Percentiles rank a stretch among this genome's conserved stretches.
phyloP scores from a whole-genome alignment of 345 rosid species.

The Lepidium didymum region DNA sequence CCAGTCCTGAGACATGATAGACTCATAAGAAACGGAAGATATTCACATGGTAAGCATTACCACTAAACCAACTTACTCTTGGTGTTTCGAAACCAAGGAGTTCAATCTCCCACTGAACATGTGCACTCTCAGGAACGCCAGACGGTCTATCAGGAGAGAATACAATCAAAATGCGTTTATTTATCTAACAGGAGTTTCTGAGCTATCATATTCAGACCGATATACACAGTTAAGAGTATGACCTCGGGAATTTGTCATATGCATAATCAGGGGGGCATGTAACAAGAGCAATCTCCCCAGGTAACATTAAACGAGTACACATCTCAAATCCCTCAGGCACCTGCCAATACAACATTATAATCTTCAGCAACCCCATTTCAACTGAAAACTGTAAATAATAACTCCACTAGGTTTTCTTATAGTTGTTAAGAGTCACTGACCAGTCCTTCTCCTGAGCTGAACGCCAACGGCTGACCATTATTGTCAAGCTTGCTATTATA shows the following conservation, averaged over 20 bases:
- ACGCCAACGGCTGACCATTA: conserved; percentile 77
- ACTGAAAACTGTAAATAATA: background rate
- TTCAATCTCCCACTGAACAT: conserved; percentile 91
- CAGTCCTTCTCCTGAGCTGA: conserved; percentile 92
- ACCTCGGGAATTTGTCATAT: conserved; percentile 88
- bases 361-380: background rate
- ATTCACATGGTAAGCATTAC: background rate
- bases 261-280: conserved; percentile 98
- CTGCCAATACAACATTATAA: conserved; percentile 26
- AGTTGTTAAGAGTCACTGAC: conserved; percentile 40
- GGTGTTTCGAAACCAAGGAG: conserved; percentile 96
- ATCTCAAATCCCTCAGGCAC: conserved; percentile 98
- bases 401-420: background rate
- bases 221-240: conserved; percentile 32
- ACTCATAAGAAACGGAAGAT: background rate
- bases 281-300: conserved; percentile 87
- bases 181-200: background rate
- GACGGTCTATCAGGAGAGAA: conserved; percentile 46
- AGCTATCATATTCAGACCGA: background rate
- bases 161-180: background rate
- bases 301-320: conserved; percentile 93
- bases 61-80: conserved; percentile 41
- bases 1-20: conserved; percentile 68
- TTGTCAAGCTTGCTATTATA: conserved; percentile 72
- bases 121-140: conserved; percentile 85